Base-by-base conservation (phyloP, 306 rosid species). In the Sicyos edulis region DNA sequence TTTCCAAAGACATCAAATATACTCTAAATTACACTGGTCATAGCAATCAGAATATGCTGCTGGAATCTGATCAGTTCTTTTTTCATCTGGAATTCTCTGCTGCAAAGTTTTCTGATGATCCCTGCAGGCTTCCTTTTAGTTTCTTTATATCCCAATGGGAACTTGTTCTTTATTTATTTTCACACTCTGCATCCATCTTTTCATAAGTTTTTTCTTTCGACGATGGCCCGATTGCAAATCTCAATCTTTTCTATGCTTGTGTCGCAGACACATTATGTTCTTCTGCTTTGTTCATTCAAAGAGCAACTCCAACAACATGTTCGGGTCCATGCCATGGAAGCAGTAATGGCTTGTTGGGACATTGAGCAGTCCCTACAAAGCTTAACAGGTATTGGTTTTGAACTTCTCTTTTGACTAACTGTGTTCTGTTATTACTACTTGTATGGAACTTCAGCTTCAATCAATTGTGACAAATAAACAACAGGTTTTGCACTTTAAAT, bases 271-370 rank as follows among this genome's bases (percentile, higher is more conserved):
- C 95, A 91, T 83, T 93, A 93, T 75, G 98, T 93, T 81, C 75
- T 93, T 82, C 77, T 91, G 88, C 96, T 93, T 47, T 93, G 96
- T 82, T 93, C 98, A 13, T 93, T 93, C 81, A 93, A 91, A 87
- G 98, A 93, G 60, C 98, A 93, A 75, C 90, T 93, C 63, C 98
- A 93, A 67, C 98, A 91, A 71, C 98, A 93, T 70, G 98, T 93
- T 71, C 90, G 96, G 8, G 97, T 93, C 59, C 98, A 91, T 81
- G 97, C 98, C 20, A 93, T 93, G 98, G 98, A 93, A 84, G 98
- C 98, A 37, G 98, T 93, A 15, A 93, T 90, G 98, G 98, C 97
- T 80, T 93, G 98, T 80, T 93, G 98, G 98, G 98, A 93, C 82
- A 93, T 26, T 26, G 29, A 26, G 29, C 29, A 26, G 29, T 26